phyloP scores from a whole-genome alignment of 306 rosid species.

The Pyrus bretschneideri region DNA sequence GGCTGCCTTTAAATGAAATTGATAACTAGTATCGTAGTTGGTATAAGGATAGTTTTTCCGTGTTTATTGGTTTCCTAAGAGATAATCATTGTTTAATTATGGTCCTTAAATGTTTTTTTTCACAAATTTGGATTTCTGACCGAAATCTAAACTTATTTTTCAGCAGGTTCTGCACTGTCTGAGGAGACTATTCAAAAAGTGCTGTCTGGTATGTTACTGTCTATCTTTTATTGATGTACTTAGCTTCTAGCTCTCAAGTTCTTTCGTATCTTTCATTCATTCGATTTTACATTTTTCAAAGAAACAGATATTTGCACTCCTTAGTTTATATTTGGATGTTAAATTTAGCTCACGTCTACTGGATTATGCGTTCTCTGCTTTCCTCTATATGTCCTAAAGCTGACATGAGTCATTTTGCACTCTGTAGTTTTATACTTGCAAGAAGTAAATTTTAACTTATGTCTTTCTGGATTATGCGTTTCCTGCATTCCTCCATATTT shows the following conservation, averaged over 20 bases:
- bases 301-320: too few relatives aligned
- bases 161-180: constrained; percentile 49
- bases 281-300: background rate
- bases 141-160: constrained; percentile 19
- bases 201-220: constrained; percentile 48
- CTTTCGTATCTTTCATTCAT: background rate
- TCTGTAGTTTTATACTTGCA: background rate
- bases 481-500: background rate
- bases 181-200: constrained; percentile 56
- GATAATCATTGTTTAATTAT: background rate
- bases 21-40: background rate
- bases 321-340: too few relatives aligned
- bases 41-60: background rate
- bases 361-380: too few relatives aligned
- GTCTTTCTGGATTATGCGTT: background rate
- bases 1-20: background rate
- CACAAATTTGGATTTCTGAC: background rate
- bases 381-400: too few relatives aligned
- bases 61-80: background rate
- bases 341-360: too few relatives aligned
- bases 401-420: background rate
- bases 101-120: background rate
- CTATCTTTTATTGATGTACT: background rate
- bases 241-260: constrained; percentile 3
- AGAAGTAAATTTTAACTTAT: background rate